phyloP scores from a whole-genome alignment of 1,284 basidiomycete genomes.

The Porogramme epimiltina region DNA sequence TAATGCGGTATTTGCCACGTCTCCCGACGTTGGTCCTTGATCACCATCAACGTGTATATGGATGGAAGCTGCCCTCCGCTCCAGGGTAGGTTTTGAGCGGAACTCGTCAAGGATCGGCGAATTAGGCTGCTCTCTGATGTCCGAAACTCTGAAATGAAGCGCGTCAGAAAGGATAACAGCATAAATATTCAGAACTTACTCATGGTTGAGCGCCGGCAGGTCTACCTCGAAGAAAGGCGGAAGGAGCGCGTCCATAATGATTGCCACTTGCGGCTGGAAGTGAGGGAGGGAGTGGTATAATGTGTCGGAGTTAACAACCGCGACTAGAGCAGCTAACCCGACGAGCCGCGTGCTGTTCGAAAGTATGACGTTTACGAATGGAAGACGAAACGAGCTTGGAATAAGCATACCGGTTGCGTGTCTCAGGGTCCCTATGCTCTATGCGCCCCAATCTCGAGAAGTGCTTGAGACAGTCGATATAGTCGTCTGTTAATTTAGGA shows the following conservation, averaged over 20 bases:
- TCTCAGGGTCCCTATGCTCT: constrained; percentile 58
- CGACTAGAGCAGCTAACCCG: constrained; percentile 83
- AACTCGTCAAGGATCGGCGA: constrained; percentile 84
- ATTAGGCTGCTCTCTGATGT: constrained; percentile 66
- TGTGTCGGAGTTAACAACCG: constrained; percentile 84
- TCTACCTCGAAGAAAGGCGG: constrained; percentile 70
- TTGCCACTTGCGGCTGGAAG: constrained; percentile 73
- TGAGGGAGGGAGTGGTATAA: constrained; percentile 78
- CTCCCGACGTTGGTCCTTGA: constrained; percentile 74
- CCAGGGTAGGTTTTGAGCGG: constrained; percentile 69
- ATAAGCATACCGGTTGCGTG: constrained; percentile 60
- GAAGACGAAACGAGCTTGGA: neutral
- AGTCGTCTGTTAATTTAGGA: constrained; percentile 67
- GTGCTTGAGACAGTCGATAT: constrained; percentile 67
- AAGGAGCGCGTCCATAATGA: constrained; percentile 78
- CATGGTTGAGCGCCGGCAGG: constrained; percentile 61
- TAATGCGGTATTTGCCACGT: constrained; percentile 78
- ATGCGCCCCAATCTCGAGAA: constrained; percentile 68
- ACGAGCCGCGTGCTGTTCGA: constrained; percentile 77
- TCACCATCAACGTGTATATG: constrained; percentile 88
- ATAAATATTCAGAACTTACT: constrained; percentile 54
- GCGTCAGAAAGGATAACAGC: constrained; percentile 10
- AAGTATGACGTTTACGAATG: neutral
- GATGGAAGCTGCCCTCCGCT: constrained; percentile 85
- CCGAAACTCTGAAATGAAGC: constrained; percentile 45